phyloP scores from a whole-genome alignment of 257 asterid species.

The Lantana camara region DNA sequence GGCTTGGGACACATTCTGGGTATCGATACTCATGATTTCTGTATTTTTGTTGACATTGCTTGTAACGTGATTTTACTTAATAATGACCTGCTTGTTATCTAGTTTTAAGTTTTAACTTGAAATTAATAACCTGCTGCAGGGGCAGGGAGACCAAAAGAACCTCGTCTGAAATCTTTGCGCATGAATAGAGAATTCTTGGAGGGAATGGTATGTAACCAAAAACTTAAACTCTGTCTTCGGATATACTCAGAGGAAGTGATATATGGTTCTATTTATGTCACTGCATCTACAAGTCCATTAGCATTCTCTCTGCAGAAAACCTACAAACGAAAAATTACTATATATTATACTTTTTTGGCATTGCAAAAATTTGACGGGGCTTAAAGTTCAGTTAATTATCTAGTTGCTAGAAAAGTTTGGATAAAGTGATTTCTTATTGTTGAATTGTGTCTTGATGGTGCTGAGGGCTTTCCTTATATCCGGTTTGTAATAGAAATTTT shows the following conservation, averaged over 20 bases:
- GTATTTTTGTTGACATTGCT: too few relatives aligned
- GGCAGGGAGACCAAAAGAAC: too few relatives aligned
- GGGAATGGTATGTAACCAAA: too few relatives aligned
- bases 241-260: slow-evolving; percentile 10
- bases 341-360: neutral
- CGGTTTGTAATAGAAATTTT: neutral
- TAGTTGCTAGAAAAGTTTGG: slow-evolving; percentile 6
- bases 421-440: neutral
- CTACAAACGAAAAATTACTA: slow-evolving; percentile 7
- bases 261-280: slow-evolving; percentile 3
- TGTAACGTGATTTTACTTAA: too few relatives aligned
- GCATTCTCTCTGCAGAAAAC: too few relatives aligned
- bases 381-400: slow-evolving; percentile 2
- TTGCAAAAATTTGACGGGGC: neutral
- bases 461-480: neutral
- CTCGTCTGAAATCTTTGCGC: too few relatives aligned
- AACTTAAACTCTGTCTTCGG: slow-evolving; percentile 46
- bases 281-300: slow-evolving; percentile 6
- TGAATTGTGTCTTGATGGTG: neutral
- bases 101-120: too few relatives aligned
- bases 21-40: too few relatives aligned
- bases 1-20: too few relatives aligned
- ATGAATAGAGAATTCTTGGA: too few relatives aligned
- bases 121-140: too few relatives aligned
- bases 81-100: too few relatives aligned